Evolutionary conservation across 352 stramenopile genomes (phyloP), one percentile per base, ranked within the genome.

Genomic region (Phytophthora quininea): DNA sequence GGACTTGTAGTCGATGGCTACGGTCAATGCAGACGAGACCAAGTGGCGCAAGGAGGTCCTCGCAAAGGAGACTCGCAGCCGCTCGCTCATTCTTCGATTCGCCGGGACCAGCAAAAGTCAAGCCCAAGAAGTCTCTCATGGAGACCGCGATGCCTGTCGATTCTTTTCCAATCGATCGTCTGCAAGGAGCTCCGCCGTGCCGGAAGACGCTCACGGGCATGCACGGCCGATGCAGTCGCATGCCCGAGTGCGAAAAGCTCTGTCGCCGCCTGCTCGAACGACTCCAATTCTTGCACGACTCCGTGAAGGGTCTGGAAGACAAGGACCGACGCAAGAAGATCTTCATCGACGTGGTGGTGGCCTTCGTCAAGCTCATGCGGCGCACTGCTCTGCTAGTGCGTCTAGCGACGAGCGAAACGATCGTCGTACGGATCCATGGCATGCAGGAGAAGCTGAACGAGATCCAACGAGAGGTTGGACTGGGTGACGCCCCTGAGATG

Each of bases 301-400:
- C 10, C 6, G 54, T 69, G 12, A 47, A 31, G 3, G 11, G 40
- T 35, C 30, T 60, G 10, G 86, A 81, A 0, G 47, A 91, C 5
- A 42, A 52, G 33, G 89, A 89, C 53, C 60, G 90, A 8, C 80
- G 88, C 57, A 53, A 61, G 14, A 58, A 24, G 15, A 40, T 43
- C 3, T 69, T 59, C 38, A 48, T 46, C 29, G 32, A 58, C 8
- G 54, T 63, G 15, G 40, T 68, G 15, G 27, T 53, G 30, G 27
- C 35, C 10, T 59, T 74, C 24, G 27, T 69, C 2, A 61, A 53
- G 35, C 12, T 69, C 42, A 46, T 73, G 33, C 54, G 60, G 38
- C 19, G 12, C 8, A 38, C 33, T 7, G 42, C 52, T 5, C 27
- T 66, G 14, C 32, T 74, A 12, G 24, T 59, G 31, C 61, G 67